Base-by-base conservation (phyloP, 2,329 filamentous ascomycete species). In the Botryotinia convoluta region DNA sequence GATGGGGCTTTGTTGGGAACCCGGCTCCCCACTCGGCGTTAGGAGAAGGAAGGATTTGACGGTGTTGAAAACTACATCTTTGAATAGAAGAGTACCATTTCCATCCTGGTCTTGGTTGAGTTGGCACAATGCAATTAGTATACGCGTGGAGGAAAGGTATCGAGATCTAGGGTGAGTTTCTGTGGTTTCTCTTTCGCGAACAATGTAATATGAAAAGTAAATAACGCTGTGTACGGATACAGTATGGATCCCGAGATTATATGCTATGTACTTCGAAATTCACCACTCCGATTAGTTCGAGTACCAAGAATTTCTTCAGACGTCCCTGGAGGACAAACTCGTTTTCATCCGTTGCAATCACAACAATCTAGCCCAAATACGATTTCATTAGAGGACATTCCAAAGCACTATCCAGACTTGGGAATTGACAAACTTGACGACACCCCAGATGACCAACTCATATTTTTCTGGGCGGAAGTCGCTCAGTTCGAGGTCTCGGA, bases 81-180 rank as follows among this genome's bases (percentile, higher is more conserved):
- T 65, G 16, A 44, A 65, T 35, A 65, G 62, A 45, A 65, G 26
- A 44, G 62, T 45, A 5, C n/a, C 37, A 18, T 65, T 42, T 65
- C 62, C 62, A 29, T 42, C 62, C n/a, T 65, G 62, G 62, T 65
- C 62, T 45, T 65, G 62, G 62, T 29, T 65, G 39, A 39, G 62
- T 16, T 65, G 62, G 62, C n/a, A 42, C 10, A 39, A 35, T 65
- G 37, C 26, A 65, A 45, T 45, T 45, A n/a, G 26, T 65, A 29
- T 42, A 42, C 37, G 62, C 10, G 62, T 65, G 26, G 62, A 45
- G 29, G 39, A 35, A n/a, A 45, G 44, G n/a, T 45, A 45, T 65
- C n/a, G 37, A 42, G 39, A 65, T 20, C n/a, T 45, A 12, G 62
- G 62, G 62, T 65, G 18, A 65, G 62, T 61, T 37, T 16, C 32